These are phyloP conservation scores for Talaromyces sp. DNA, from an alignment of 2,329 filamentous ascomycete genomes.

Conservation along the genomic window DNA sequence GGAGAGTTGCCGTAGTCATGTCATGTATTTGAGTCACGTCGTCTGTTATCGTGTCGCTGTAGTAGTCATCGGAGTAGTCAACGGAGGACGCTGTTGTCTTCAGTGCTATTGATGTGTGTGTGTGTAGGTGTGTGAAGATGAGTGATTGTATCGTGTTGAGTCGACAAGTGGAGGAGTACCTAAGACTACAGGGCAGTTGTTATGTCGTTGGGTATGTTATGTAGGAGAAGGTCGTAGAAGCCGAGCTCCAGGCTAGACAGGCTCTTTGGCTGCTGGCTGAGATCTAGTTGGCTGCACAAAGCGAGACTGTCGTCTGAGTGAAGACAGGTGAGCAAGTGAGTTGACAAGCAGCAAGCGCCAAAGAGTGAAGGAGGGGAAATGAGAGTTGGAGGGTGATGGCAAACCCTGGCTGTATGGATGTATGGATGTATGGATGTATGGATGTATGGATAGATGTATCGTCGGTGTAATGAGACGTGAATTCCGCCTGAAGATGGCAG, in stretches of 20 bases:
- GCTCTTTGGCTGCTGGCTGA: not conserved
- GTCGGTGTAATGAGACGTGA: not conserved
- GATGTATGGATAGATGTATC: not conserved
- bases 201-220: not conserved
- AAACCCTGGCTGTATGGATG: not conserved
- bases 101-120: not conserved
- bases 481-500: not conserved
- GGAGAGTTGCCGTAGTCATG: slow-evolving; percentile 11
- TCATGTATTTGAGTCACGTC: slow-evolving; percentile 1
- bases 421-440: not conserved
- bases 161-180: not conserved
- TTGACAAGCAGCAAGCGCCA: not conserved
- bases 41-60: not conserved
- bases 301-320: slow-evolving; percentile 1
- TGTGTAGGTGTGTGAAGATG: not conserved
- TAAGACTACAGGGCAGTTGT: not conserved
- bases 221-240: not conserved
- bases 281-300: not conserved
- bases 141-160: not conserved
- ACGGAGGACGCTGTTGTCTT: not conserved
- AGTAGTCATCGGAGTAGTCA: not conserved
- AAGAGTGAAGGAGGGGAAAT: slow-evolving; percentile 5
- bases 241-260: not conserved
- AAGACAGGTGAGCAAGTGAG: not conserved
- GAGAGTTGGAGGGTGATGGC: slow-evolving; percentile 1